Conservation (phyloP, 768 basidiomycete species). For the Termitomyces sp. region DNA sequence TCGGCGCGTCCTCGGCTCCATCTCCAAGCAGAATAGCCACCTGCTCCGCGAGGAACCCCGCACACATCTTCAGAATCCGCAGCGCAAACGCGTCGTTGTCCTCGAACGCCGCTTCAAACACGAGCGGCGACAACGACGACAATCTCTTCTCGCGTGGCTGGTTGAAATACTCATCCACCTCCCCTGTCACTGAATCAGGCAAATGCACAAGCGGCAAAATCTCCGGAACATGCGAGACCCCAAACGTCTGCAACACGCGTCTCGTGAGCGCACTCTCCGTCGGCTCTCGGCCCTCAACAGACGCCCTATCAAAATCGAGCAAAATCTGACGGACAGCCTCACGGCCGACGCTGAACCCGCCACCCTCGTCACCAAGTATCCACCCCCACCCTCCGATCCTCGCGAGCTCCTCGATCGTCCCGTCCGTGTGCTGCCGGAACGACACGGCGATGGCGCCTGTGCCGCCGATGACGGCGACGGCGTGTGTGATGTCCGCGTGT, state of each 20-base stretch:
- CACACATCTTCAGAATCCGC: slow-evolving; percentile 51
- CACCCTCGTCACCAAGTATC: slow-evolving; percentile 83
- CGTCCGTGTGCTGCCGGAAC: slow-evolving; percentile 43
- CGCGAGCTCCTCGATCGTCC: slow-evolving; percentile 57
- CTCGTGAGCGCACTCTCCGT: slow-evolving; percentile 40
- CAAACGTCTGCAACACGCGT: slow-evolving; percentile 54
- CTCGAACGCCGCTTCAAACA: slow-evolving; percentile 77
- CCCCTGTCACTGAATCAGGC: slow-evolving; percentile 48
- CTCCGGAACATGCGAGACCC: slow-evolving; percentile 56
- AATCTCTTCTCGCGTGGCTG: slow-evolving; percentile 69
- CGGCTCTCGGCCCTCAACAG: slow-evolving; percentile 32
- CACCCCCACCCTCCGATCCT: slow-evolving; percentile 82
- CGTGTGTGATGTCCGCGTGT: slow-evolving; percentile 55
- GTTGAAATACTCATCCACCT: slow-evolving; percentile 22
- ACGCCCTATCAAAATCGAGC: slow-evolving; percentile 49
- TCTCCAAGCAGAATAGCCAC: slow-evolving; percentile 54
- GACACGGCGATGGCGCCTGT: slow-evolving; percentile 79
- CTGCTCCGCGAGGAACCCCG: slow-evolving; percentile 55
- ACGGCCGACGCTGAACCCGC: slow-evolving; percentile 77
- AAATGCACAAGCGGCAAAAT: slow-evolving; percentile 64
- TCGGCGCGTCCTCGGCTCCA: slow-evolving; percentile 21
- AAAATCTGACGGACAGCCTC: slow-evolving; percentile 73
- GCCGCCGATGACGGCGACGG: slow-evolving; percentile 75
- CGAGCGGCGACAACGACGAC: slow-evolving; percentile 69
- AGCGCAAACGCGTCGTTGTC: slow-evolving; percentile 66